Percentiles rank a stretch among this genome's conserved stretches.
Evolutionary conservation across 2,329 filamentous ascomycete species (phyloP).

Genomic region (Penicillium sp.): DNA sequence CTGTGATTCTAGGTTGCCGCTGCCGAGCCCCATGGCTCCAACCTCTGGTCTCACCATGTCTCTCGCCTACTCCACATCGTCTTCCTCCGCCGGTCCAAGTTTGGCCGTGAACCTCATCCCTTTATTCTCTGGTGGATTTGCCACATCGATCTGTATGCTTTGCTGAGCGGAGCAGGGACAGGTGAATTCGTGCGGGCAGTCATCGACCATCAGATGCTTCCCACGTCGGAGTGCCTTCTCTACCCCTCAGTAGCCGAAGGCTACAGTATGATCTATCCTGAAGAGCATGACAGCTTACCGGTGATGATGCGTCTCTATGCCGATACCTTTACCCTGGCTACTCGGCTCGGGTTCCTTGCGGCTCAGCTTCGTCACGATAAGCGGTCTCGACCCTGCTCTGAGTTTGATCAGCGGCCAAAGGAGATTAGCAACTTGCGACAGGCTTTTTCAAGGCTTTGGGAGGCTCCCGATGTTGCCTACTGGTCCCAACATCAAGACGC

Average conservation of each 20-base stretch:
- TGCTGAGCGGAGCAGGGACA: conserved; percentile 50
- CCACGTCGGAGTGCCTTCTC: conserved; percentile 38
- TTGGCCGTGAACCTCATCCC: conserved; percentile 45
- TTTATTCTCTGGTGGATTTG: conserved; percentile 54
- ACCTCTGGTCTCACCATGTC: conserved; percentile 54
- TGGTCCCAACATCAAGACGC: conserved; percentile 35
- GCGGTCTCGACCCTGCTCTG: conserved; percentile 17
- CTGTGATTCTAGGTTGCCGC: conserved; percentile 40
- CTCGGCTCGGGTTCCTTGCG: conserved; percentile 44
- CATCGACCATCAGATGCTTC: conserved; percentile 47
- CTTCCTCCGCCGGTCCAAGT: conserved; percentile 45
- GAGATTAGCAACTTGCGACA: conserved; percentile 38
- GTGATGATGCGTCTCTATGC: conserved; percentile 45
- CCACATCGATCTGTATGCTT: conserved; percentile 53
- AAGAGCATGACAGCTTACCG: conserved; percentile 38
- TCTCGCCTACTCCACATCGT: conserved; percentile 50
- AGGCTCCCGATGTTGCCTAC: conserved; percentile 34
- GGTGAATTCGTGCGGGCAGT: conserved; percentile 50
- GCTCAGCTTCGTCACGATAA: conserved; percentile 39
- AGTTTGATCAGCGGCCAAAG: conserved; percentile 26
- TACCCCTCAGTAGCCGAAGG: conserved; percentile 34
- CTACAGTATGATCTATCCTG: conserved; percentile 35
- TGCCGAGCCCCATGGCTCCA: conserved; percentile 44
- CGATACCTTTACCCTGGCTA: conserved; percentile 44
- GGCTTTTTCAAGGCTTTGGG: conserved; percentile 38